phyloP scores from a whole-genome alignment of 2,329 filamentous ascomycete species.

The Cladosporium oxysporum region DNA sequence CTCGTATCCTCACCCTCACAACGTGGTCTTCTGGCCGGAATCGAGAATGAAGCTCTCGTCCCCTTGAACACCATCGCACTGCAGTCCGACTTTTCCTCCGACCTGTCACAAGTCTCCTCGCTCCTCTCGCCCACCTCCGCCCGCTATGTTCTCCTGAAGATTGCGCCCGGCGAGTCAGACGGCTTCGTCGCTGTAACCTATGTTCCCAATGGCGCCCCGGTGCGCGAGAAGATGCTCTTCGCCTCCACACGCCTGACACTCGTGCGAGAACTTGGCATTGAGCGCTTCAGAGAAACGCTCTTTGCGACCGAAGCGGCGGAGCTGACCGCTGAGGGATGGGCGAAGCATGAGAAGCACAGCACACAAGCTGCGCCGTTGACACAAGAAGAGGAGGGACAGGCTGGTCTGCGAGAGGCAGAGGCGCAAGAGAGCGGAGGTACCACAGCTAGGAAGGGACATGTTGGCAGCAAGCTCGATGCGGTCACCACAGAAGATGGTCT shows the following conservation, averaged over 20 bases:
- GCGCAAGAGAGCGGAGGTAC: constrained; percentile 74
- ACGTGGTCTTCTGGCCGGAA: constrained; percentile 72
- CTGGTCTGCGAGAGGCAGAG: constrained; percentile 73
- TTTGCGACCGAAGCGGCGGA: constrained; percentile 72
- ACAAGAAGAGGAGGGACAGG: constrained; percentile 71
- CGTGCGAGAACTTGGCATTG: constrained; percentile 72
- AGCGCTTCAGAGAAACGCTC: constrained; percentile 75
- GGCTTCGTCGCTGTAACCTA: constrained; percentile 72
- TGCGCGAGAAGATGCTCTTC: constrained; percentile 86
- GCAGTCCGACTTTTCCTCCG: constrained; percentile 59
- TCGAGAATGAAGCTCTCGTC: constrained; percentile 67
- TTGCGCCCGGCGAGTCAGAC: constrained; percentile 52
- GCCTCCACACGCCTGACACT: constrained; percentile 75
- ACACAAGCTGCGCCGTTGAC: constrained; percentile 68
- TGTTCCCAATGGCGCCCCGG: constrained; percentile 74
- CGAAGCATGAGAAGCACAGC: constrained; percentile 69
- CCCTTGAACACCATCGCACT: constrained; percentile 60
- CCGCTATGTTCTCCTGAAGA: constrained; percentile 74
- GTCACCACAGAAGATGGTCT: constrained; percentile 64
- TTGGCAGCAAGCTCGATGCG: constrained; percentile 46
- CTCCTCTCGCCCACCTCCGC: constrained; percentile 68
- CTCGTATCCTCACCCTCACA: constrained; percentile 63
- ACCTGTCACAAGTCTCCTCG: constrained; percentile 63
- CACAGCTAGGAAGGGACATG: constrained; percentile 54
- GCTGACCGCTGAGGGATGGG: constrained; percentile 69